phyloP scores from a whole-genome alignment of 2,329 filamentous ascomycete genomes.

The Calonectria pseudoreteaudii region DNA sequence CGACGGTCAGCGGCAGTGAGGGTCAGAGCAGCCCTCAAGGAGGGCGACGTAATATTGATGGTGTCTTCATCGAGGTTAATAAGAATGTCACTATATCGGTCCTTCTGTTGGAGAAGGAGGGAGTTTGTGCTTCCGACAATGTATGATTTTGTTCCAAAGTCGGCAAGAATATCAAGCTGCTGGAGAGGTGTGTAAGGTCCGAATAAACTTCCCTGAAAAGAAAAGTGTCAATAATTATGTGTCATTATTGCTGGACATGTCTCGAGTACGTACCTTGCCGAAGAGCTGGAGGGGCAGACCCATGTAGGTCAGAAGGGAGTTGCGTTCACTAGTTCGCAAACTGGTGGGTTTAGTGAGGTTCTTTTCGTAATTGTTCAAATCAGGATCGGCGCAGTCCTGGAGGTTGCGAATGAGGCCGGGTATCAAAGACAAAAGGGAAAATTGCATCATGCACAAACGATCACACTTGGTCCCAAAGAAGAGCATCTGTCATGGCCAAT shows the following conservation, averaged over 20 bases:
- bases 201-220: conserved; percentile 83
- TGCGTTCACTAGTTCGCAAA: conserved; percentile 90
- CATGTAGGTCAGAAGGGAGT: conserved; percentile 92
- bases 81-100: conserved; percentile 94
- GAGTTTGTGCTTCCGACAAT: conserved; percentile 98
- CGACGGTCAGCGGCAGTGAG: conserved; percentile 89
- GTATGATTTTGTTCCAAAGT: conserved; percentile 95
- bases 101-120: conserved; percentile 90
- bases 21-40: conserved; percentile 78
- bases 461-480: conserved; percentile 99
- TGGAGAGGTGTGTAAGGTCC: conserved; percentile 97
- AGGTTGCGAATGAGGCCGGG: conserved; percentile 90
- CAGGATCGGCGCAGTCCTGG: conserved; percentile 96
- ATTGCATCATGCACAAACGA: conserved; percentile 97
- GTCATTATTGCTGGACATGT: neutral
- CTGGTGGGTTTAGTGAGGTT: conserved; percentile 82
- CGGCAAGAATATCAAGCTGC: conserved; percentile 92
- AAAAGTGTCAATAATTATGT: conserved; percentile 25
- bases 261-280: conserved; percentile 73
- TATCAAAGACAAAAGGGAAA: conserved; percentile 94
- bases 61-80: conserved; percentile 94
- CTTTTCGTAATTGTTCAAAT: conserved; percentile 85
- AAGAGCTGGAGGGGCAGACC: conserved; percentile 95
- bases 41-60: conserved; percentile 84
- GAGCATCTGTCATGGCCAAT: conserved; percentile 76